Percentiles rank a stretch among this genome's conserved stretches.
Conservation (phyloP, 441 rosid species). For the Gossypium lobatum region DNA sequence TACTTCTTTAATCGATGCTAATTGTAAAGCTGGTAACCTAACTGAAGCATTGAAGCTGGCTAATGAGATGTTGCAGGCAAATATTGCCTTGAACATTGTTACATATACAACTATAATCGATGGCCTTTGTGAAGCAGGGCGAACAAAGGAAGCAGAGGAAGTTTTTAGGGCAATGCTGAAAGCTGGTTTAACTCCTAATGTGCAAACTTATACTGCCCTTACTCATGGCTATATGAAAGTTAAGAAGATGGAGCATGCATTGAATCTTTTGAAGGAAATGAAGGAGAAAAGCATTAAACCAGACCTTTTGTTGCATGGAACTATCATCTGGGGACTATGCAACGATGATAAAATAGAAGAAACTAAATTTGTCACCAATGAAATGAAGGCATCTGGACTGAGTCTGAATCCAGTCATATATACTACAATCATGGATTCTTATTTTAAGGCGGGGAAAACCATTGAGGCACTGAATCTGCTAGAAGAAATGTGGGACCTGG, state of each 20-base stretch:
- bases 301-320: slow-evolving; percentile 55
- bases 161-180: slow-evolving; percentile 38
- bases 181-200: slow-evolving; percentile 50
- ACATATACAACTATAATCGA: slow-evolving; percentile 53
- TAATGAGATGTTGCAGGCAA: slow-evolving; percentile 50
- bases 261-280: slow-evolving; percentile 46
- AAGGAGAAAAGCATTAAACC: slow-evolving; percentile 42
- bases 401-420: slow-evolving; percentile 43
- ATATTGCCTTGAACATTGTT: slow-evolving; percentile 45
- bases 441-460: slow-evolving; percentile 48
- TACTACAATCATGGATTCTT: slow-evolving; percentile 57
- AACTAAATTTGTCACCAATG: slow-evolving; percentile 35
- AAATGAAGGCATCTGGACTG: slow-evolving; percentile 51
- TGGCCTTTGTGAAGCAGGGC: slow-evolving; percentile 56
- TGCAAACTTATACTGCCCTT: slow-evolving; percentile 46
- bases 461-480: slow-evolving; percentile 43
- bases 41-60: slow-evolving; percentile 53
- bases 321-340: slow-evolving; percentile 61
- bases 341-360: slow-evolving; percentile 45
- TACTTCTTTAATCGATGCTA: slow-evolving; percentile 65
- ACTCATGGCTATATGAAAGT: slow-evolving; percentile 59
- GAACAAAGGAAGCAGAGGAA: slow-evolving; percentile 53
- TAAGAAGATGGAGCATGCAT: slow-evolving; percentile 43
- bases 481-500: slow-evolving; percentile 39
- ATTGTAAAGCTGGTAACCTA: slow-evolving; percentile 50